A percentile compares a stretch with the other conserved stretches of the same genome.
These are phyloP conservation scores for Epichloe sibirici DNA, from an alignment of 2,329 filamentous ascomycete genomes.

Conservation along the genomic window DNA sequence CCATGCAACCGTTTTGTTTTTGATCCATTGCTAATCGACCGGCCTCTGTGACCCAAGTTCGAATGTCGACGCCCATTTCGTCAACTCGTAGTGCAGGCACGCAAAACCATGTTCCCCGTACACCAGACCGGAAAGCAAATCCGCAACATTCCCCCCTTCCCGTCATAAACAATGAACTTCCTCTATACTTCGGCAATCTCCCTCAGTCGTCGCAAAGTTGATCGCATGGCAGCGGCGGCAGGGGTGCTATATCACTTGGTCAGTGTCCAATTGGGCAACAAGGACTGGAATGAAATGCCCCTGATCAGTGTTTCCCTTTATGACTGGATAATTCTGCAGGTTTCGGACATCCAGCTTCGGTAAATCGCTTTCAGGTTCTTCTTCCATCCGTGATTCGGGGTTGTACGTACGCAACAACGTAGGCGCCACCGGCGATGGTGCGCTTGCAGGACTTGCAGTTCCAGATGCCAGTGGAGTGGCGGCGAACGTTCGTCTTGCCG, in stretches of 20 bases:
- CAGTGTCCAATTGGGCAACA: not conserved
- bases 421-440: slow-evolving; percentile 64
- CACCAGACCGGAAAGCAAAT: slow-evolving; percentile 35
- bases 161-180: slow-evolving; percentile 13
- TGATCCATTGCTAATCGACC: slow-evolving; percentile 32
- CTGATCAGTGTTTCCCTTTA: not conserved
- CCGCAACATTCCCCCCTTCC: slow-evolving; percentile 22
- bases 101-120: slow-evolving; percentile 31
- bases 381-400: not conserved
- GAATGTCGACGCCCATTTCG: slow-evolving; percentile 28
- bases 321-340: not conserved
- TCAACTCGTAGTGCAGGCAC: slow-evolving; percentile 31
- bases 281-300: not conserved
- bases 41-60: slow-evolving; percentile 28
- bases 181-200: slow-evolving; percentile 92
- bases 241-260: slow-evolving; percentile 53
- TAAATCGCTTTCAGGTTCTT: not conserved
- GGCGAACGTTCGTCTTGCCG: slow-evolving; percentile 90
- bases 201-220: slow-evolving; percentile 90
- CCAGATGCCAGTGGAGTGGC: slow-evolving; percentile 90
- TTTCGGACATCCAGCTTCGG: not conserved
- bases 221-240: slow-evolving; percentile 86
- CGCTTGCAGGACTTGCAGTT: slow-evolving; percentile 93
- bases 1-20: slow-evolving; percentile 23
- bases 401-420: slow-evolving; percentile 81